Conservation (phyloP, 805 yeast genomes). For the Candida sakaeoensis region DNA sequence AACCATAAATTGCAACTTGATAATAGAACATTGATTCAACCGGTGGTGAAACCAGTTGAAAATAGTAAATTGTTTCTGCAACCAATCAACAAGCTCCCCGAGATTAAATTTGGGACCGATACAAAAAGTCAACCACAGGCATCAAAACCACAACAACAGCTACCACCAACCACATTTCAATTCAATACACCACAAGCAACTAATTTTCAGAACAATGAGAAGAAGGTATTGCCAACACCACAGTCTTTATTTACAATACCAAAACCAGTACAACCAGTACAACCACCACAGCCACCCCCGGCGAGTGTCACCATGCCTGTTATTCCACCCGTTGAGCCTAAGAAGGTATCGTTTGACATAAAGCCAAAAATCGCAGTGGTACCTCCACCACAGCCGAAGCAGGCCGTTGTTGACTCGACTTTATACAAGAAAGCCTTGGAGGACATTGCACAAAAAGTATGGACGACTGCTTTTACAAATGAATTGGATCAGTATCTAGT, state of each 20-base stretch:
- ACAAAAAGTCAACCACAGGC: background rate
- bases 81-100: slow-evolving; percentile 1
- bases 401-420: slow-evolving; percentile 20
- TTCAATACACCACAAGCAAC: background rate
- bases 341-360: slow-evolving; percentile 4
- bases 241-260: background rate
- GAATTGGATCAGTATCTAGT: slow-evolving; percentile 25
- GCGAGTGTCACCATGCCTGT: no score
- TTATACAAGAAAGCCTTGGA: slow-evolving; percentile 26
- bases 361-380: slow-evolving; percentile 2
- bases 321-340: background rate
- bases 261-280: no score
- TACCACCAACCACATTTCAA: background rate
- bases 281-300: no score
- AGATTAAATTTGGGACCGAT: background rate
- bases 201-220: background rate
- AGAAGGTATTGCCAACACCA: background rate
- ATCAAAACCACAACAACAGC: slow-evolving; percentile 1
- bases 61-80: background rate
- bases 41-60: background rate
- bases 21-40: background rate
- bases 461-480: slow-evolving; percentile 17
- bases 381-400: background rate
- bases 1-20: slow-evolving; percentile 24
- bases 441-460: slow-evolving; percentile 18